A percentile compares a stretch with the other conserved stretches of the same genome.
These are phyloP conservation scores for Silybum marianum DNA, from an alignment of 129 eudicot genomes.

Conservation along the genomic window DNA sequence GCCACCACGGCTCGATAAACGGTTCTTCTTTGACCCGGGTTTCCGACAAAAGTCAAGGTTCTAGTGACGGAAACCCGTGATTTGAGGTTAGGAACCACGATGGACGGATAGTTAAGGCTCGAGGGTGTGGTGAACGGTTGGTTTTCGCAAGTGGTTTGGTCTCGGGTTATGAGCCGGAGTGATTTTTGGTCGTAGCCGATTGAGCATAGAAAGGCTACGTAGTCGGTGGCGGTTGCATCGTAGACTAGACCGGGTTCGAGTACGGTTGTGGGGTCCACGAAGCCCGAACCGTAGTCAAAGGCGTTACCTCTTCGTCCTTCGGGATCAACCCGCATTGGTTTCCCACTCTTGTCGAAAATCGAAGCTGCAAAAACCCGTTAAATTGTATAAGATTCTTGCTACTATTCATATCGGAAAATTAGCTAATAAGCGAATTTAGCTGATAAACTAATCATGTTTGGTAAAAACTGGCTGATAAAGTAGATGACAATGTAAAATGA, in stretches of 20 bases:
- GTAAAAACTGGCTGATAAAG: neutral
- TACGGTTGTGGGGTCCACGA: slow-evolving; percentile 53
- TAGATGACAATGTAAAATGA: neutral
- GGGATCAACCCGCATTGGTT: slow-evolving; percentile 53
- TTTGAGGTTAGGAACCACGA: slow-evolving; percentile 52
- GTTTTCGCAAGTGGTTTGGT: slow-evolving; percentile 55
- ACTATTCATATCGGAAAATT: too few species aligned
- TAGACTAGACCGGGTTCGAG: slow-evolving; percentile 67
- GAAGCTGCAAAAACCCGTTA: slow-evolving; percentile 51
- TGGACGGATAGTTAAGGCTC: slow-evolving; percentile 69
- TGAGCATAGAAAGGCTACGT: slow-evolving; percentile 71
- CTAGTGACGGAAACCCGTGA: slow-evolving; percentile 43
- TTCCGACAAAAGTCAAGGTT: slow-evolving; percentile 62
- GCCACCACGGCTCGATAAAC: slow-evolving; percentile 44
- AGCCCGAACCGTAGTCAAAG: slow-evolving; percentile 67
- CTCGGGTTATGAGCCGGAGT: slow-evolving; percentile 48
- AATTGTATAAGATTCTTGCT: too few species aligned
- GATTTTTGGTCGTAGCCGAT: slow-evolving; percentile 48
- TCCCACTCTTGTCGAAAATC: slow-evolving; percentile 42
- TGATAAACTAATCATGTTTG: too few species aligned
- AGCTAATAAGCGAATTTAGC: too few species aligned
- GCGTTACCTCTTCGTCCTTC: slow-evolving; percentile 51
- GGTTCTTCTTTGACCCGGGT: slow-evolving; percentile 25
- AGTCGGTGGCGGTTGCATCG: slow-evolving; percentile 54
- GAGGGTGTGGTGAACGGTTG: slow-evolving; percentile 44